Evolutionary conservation across 805 yeast species (phyloP), one percentile per base, ranked within the genome.

Genomic region (Kluyveromyces wickerhamii): DNA sequence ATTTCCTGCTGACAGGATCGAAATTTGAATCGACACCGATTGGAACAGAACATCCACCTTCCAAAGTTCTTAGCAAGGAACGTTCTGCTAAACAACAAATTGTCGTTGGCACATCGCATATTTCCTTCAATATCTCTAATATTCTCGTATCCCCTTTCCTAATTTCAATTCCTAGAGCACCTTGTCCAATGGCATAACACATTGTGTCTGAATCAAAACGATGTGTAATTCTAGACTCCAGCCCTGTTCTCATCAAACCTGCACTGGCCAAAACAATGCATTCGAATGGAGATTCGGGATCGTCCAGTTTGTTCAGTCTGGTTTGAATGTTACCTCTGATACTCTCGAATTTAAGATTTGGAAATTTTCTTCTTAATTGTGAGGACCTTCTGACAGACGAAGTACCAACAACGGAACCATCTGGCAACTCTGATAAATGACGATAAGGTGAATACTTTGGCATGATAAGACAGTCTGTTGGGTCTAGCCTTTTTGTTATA

Each of bases 151-250:
- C 95, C 39, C 69, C 72, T 39, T 70, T 70, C 48, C 94, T 72
- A 45, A 89, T 84, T 62, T 92, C 98, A 18, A 92, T 65, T 13
- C 97, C 98, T 29, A 92, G 62, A 0, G 97, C 97, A 43, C 98
- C 98, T 64, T 92, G 98, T n/a, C 98, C 98, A 29, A 92, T 96
- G 1, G 98, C 96, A 55, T 89, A 84, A 54, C 77, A 81, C 95
- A 89, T 84, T 36, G 79, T 83, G 21, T 84, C 81, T 4, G 77
- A 69, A 37, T 79, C 74, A 42, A 92, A 67, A 44, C 67, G 70
- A 42, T 72, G 67, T 5, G 95, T 77, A 52, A 92, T 86, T 57
- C 96, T 68, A 45, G 74, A 57, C n/a, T 72, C 76, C 34, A 88
- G 62, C 9, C 78, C 82, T 27, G 81, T 62, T 45, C 98, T 73